Evolutionary conservation across 2,329 filamentous ascomycete species (phyloP).

Genomic region (Fusarium haematococcum): DNA sequence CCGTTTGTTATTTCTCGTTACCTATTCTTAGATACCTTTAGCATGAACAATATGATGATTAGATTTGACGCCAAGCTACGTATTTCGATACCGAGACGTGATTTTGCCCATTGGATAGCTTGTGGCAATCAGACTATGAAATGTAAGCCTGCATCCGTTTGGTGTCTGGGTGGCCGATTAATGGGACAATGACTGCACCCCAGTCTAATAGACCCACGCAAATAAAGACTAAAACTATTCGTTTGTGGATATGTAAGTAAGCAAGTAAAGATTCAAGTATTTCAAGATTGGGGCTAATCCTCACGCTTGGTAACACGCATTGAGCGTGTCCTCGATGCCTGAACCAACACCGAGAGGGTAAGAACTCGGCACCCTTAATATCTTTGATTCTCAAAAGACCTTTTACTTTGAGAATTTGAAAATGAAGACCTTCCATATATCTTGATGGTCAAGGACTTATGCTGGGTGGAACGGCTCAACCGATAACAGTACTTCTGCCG

Average conservation of each 20-base stretch:
- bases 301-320: neutral
- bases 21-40: neutral
- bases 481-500: too few species aligned
- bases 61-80: neutral
- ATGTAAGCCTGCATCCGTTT: neutral
- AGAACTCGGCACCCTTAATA: neutral
- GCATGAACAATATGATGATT: neutral
- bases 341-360: neutral
- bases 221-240: neutral
- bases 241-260: neutral
- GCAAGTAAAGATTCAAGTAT: neutral
- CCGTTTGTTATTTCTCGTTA: neutral
- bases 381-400: neutral
- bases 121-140: neutral
- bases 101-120: neutral
- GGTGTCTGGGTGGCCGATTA: neutral
- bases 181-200: neutral
- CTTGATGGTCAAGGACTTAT: neutral
- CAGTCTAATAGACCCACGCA: neutral
- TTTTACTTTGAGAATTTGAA: neutral
- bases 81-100: neutral
- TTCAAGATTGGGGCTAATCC: neutral
- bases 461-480: neutral
- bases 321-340: neutral
- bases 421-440: neutral